Evolutionary conservation across 140 eudicot genomes (phyloP), one percentile per base, ranked within the genome.

Genomic region (Bidens hawaiensis): DNA sequence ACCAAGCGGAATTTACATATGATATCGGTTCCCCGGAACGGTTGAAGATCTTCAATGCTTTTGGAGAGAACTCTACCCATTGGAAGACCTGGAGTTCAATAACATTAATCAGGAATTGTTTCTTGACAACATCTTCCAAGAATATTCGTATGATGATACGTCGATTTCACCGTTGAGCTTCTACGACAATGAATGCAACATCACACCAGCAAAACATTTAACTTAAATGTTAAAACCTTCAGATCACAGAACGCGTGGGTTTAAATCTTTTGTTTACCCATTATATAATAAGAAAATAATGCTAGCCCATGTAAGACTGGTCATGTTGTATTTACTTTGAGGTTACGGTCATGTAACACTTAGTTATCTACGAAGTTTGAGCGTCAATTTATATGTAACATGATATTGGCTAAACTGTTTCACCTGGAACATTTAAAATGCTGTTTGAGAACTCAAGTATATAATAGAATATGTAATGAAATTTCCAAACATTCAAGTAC

Each of bases 11-110:
- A 30, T 56, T 28, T 11, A 9, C 0, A 7, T 15, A n/a, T 4
- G 63, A 56, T 30, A 31, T 56, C 26, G 26, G 63, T 31, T 56
- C 63, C 8, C 63, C 63, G 63, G 63, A 30, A 56, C 63, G 9
- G 45, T 56, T 10, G 63, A 56, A 56, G 63, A 56, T 56, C 45
- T 56, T 31, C 63, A 30, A 56, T 56, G 27, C 6, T 56, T 56
- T 31, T 56, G 63, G 63, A 30, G 45, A 18, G 63, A 56, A 17
- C 63, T 56, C 1, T 56, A 16, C 25, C 43, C 62, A 16, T 30
- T 56, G 26, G 63, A 30, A 56, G 45, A 56, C 26, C 4, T 17
- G 63, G 63, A 56, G 22, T 9, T 30, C 8, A 11, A 26, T 28
- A 56, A 56, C 9, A 28, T 15, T 3, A 9, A 56, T 56, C 27